Conservation (phyloP, 768 basidiomycete species). For the Suillus sp. region DNA sequence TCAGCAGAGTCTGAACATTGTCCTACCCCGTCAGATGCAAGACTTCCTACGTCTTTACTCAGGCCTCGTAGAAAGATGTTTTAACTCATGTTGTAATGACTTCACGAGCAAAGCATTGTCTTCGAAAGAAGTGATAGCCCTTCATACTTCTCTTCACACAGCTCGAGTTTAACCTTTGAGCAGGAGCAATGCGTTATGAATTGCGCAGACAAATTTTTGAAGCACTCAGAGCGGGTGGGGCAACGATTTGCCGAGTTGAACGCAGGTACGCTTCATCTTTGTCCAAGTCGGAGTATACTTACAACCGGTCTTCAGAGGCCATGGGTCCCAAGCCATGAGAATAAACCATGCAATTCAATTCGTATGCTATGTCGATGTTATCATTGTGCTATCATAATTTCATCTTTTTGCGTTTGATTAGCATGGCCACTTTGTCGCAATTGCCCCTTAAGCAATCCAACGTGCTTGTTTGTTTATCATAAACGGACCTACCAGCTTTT, state of each 20-base stretch:
- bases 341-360: background rate
- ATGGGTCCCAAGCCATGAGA: constrained; percentile 35
- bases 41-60: constrained; percentile 97
- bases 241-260: constrained; percentile 91
- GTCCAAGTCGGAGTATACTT: background rate
- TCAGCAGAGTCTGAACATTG: constrained; percentile 9
- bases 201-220: constrained; percentile 97
- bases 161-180: constrained; percentile 13
- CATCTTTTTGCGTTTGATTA: constrained; percentile 1
- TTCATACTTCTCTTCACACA: constrained; percentile 5
- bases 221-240: constrained; percentile 92
- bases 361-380: constrained; percentile 12
- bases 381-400: constrained; percentile 17
- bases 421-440: background rate
- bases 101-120: constrained; percentile 94
- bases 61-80: constrained; percentile 93
- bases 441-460: background rate
- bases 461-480: background rate
- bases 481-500: background rate
- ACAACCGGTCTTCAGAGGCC: constrained; percentile 28
- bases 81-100: constrained; percentile 93
- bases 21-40: constrained; percentile 73
- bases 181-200: constrained; percentile 90
- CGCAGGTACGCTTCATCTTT: constrained; percentile 62
- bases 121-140: constrained; percentile 76